Evolutionary conservation across 768 basidiomycete species (phyloP).

Genomic region (Leccinum incarnatum): DNA sequence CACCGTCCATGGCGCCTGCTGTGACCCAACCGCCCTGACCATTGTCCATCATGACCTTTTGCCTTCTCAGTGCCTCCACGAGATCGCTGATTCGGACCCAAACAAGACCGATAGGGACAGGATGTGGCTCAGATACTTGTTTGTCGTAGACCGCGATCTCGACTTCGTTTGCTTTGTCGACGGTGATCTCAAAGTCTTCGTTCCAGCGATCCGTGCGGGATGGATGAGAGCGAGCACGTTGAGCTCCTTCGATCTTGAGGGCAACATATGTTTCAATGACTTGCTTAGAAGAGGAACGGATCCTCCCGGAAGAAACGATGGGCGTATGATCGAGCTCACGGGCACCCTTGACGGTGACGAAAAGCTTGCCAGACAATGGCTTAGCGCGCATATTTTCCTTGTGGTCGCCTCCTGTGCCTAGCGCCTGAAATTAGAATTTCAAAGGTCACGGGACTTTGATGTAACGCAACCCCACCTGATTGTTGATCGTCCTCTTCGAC

Average conservation of each 20-base stretch:
- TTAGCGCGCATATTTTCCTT: slow-evolving; percentile 94
- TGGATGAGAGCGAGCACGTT: slow-evolving; percentile 87
- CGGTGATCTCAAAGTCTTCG: slow-evolving; percentile 93
- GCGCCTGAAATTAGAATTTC: slow-evolving; percentile 30
- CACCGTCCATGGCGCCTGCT: slow-evolving; percentile 81
- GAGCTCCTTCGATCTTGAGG: slow-evolving; percentile 94
- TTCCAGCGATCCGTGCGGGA: slow-evolving; percentile 96
- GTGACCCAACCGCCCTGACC: slow-evolving; percentile 96
- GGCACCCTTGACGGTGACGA: slow-evolving; percentile 84
- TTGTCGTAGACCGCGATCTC: slow-evolving; percentile 96
- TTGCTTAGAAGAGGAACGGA: slow-evolving; percentile 78
- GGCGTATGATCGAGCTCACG: slow-evolving; percentile 96
- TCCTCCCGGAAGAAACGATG: slow-evolving; percentile 53
- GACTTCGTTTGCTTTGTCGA: slow-evolving; percentile 98
- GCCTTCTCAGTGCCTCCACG: slow-evolving; percentile 87
- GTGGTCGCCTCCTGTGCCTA: slow-evolving; percentile 74
- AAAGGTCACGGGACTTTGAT: neutral
- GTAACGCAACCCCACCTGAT: slow-evolving; percentile 38
- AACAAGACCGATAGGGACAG: slow-evolving; percentile 88
- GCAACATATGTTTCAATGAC: slow-evolving; percentile 83
- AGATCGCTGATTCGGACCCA: slow-evolving; percentile 95
- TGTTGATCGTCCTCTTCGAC: slow-evolving; percentile 83
- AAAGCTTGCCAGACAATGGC: slow-evolving; percentile 88
- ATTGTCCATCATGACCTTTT: slow-evolving; percentile 84
- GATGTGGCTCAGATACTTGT: slow-evolving; percentile 73